phyloP scores from a whole-genome alignment of 2,329 filamentous ascomycete species.

The Hypoxylon sp. region DNA sequence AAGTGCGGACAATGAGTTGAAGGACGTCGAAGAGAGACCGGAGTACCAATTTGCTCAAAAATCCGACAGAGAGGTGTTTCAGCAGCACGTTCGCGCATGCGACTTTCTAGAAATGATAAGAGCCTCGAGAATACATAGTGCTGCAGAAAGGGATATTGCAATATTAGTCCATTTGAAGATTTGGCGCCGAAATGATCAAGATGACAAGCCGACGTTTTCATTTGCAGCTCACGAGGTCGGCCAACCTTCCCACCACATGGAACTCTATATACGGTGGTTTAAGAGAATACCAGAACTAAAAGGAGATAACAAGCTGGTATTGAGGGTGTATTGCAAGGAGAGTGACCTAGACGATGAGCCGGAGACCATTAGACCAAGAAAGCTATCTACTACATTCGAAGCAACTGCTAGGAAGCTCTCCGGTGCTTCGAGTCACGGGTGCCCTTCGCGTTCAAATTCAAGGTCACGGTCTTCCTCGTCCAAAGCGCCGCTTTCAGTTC shows the following conservation, averaged over 20 bases:
- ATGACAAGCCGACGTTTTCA: constrained; percentile 45
- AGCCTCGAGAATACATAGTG: constrained; percentile 41
- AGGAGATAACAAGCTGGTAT: constrained; percentile 40
- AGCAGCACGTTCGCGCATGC: constrained; percentile 33
- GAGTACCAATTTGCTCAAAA: constrained; percentile 44
- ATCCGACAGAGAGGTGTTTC: constrained; percentile 42
- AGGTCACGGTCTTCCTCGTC: constrained; percentile 29
- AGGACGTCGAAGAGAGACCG: constrained; percentile 17
- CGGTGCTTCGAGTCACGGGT: constrained; percentile 16
- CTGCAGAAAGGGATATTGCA: constrained; percentile 37
- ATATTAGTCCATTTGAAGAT: constrained; percentile 44
- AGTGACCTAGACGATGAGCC: constrained; percentile 36
- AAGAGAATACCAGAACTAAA: constrained; percentile 42
- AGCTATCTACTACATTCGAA: constrained; percentile 21
- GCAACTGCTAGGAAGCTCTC: constrained; percentile 17
- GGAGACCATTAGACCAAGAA: constrained; percentile 3
- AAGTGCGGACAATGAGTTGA: constrained; percentile 5
- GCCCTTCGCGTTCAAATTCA: constrained; percentile 6
- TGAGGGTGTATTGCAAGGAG: constrained; percentile 38
- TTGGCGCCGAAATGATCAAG: constrained; percentile 39
- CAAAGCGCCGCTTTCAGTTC: constrained; percentile 12
- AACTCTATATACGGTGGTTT: constrained; percentile 49
- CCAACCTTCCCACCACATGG: constrained; percentile 39
- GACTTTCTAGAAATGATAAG: constrained; percentile 39
- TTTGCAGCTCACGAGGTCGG: constrained; percentile 41